phyloP scores from a whole-genome alignment of 1,139 yeast genomes.

The Insectozyma bohioensis region DNA sequence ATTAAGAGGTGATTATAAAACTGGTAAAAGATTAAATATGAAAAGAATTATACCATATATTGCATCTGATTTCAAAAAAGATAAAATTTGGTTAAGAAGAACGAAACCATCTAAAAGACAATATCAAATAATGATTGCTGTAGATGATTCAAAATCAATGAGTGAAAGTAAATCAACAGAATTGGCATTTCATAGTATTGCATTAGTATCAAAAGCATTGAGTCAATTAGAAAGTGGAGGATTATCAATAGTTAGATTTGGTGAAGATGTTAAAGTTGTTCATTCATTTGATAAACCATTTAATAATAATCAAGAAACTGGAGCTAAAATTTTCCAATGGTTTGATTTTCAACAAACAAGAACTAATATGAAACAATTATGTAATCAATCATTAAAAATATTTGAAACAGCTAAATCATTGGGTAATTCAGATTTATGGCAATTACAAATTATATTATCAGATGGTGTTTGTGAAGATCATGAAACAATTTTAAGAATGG shows the following conservation, averaged over 20 bases:
- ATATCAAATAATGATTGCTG: constrained; percentile 96
- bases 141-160: constrained; percentile 98
- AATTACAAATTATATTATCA: constrained; percentile 84
- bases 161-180: constrained; percentile 87
- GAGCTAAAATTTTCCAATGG: constrained; percentile 82
- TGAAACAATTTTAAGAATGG: constrained; percentile 74
- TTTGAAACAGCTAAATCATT: constrained; percentile 68
- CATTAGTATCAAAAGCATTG: constrained; percentile 89
- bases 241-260: constrained; percentile 86
- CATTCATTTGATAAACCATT: constrained; percentile 90
- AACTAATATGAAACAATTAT: constrained; percentile 79
- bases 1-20: constrained; percentile 91
- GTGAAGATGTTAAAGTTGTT: constrained; percentile 78
- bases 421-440: constrained; percentile 77
- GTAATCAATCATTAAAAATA: constrained; percentile 67
- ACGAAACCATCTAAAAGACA: constrained; percentile 97
- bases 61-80: constrained; percentile 96
- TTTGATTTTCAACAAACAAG: constrained; percentile 87
- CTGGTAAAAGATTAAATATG: constrained; percentile 97
- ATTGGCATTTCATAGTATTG: constrained; percentile 91
- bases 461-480: constrained; percentile 98
- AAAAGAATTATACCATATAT: constrained; percentile 96
- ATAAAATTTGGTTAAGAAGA: constrained; percentile 97
- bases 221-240: constrained; percentile 96
- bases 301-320: constrained; percentile 66